Evolutionary conservation across 78 protist species (phyloP).

Genomic region (Protostelium mycophagum): DNA sequence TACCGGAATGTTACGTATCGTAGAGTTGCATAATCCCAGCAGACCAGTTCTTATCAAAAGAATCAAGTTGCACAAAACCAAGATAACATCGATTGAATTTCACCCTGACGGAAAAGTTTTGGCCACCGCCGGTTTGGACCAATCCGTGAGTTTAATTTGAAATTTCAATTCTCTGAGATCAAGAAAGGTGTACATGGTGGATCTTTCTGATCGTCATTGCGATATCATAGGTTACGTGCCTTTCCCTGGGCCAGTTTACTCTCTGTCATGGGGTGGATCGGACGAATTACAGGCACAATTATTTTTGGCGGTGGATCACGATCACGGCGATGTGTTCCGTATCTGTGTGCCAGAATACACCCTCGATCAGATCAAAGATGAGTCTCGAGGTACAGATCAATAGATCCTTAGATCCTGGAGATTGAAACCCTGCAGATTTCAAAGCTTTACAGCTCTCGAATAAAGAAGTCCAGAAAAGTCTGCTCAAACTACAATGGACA

Average conservation of each 20-base stretch:
- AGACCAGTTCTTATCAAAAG: background rate
- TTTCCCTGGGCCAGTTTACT: background rate
- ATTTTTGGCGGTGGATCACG: background rate
- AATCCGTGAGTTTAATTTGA: background rate
- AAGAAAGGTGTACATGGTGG: background rate
- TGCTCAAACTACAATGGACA: background rate
- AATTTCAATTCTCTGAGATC: no score
- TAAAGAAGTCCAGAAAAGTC: conserved; percentile 4
- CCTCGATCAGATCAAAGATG: background rate
- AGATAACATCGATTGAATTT: background rate
- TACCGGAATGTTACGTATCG: conserved; percentile 1
- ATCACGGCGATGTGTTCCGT: conserved; percentile 10
- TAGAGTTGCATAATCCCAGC: background rate
- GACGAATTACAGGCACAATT: background rate
- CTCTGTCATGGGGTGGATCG: background rate
- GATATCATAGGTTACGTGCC: background rate
- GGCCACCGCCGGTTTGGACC: background rate
- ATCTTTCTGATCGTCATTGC: background rate
- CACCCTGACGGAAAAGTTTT: background rate
- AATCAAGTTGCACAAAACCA: conserved; percentile 3
- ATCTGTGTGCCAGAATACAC: background rate
- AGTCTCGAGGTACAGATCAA: background rate
- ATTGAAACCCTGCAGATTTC: background rate
- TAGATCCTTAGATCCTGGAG: no score
- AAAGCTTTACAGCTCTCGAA: background rate